A percentile compares a stretch with the other conserved stretches of the same genome.
Evolutionary conservation across 2,329 filamentous ascomycete species (phyloP).

Genomic region (Penicillium crustosum): DNA sequence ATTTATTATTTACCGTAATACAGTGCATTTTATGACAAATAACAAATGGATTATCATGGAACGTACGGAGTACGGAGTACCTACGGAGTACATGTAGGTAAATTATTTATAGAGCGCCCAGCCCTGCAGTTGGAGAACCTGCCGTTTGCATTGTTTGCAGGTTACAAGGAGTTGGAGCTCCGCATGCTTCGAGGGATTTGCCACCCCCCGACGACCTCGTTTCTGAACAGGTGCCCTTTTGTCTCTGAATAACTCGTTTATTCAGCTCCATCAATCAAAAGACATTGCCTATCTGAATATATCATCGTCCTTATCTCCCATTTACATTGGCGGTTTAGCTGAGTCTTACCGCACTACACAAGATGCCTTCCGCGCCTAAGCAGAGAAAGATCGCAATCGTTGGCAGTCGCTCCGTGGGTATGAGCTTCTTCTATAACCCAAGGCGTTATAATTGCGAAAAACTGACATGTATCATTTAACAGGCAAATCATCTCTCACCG

Average conservation of each 20-base stretch:
- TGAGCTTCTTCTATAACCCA: constrained; percentile 32
- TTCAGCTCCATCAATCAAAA: neutral
- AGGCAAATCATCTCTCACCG: constrained; percentile 98
- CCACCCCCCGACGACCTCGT: constrained; percentile 18
- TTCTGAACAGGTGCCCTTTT: constrained; percentile 5
- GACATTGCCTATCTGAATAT: neutral
- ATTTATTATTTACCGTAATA: neutral
- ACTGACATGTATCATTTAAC: constrained; percentile 15
- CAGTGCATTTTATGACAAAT: neutral
- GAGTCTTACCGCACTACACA: constrained; percentile 16
- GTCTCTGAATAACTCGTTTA: constrained; percentile 4
- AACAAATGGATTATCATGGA: neutral
- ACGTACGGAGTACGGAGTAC: too few species aligned
- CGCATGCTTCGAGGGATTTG: constrained; percentile 26
- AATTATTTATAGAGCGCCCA: neutral
- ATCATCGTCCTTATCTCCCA: neutral
- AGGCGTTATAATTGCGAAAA: neutral
- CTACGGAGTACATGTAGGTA: neutral
- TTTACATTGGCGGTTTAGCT: constrained; percentile 1
- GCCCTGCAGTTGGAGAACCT: constrained; percentile 9
- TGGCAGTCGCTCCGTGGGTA: constrained; percentile 87
- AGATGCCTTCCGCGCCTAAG: constrained; percentile 72
- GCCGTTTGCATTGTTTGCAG: constrained; percentile 29
- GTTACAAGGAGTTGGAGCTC: constrained; percentile 18
- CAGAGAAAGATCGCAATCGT: constrained; percentile 96